Evolutionary conservation across 306 rosid genomes (phyloP).

Genomic region (Corylus avellana): DNA sequence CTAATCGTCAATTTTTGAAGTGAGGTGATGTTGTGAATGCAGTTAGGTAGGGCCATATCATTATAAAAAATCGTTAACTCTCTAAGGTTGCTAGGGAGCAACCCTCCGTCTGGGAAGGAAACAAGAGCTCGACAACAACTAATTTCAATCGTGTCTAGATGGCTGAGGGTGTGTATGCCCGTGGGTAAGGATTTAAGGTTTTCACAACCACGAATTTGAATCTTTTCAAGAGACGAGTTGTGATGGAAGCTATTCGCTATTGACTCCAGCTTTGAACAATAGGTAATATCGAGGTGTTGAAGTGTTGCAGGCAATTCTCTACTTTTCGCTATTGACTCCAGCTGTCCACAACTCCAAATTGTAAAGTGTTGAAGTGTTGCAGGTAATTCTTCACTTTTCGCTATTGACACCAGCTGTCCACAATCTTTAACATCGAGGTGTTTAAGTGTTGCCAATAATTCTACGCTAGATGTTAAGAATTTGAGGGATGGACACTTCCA

Average conservation of each 20-base stretch:
- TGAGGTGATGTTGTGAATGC: constrained; percentile 15
- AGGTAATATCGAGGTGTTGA: not conserved
- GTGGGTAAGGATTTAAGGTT: constrained; percentile 10
- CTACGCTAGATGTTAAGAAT: not conserved
- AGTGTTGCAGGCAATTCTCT: no score
- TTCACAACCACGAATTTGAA: rapidly evolving
- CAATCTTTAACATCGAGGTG: rapidly evolving
- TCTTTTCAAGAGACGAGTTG: not conserved
- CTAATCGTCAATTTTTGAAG: no score
- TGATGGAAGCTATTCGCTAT: not conserved
- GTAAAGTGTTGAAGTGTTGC: no score
- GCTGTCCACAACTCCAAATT: no score
- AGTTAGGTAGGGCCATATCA: not conserved
- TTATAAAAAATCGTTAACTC: not conserved
- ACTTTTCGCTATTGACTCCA: no score
- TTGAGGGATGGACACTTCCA: no score
- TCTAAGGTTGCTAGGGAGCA: not conserved
- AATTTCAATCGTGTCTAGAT: not conserved
- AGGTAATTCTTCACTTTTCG: no score
- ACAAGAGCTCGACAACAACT: not conserved
- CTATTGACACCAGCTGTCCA: no score
- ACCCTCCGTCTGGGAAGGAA: constrained; percentile 17
- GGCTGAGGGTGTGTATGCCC: constrained; percentile 13
- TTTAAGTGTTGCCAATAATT: not conserved
- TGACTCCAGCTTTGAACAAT: not conserved